Conservation (phyloP, 2,329 filamentous ascomycete genomes). For the Cladosporium sp. region DNA sequence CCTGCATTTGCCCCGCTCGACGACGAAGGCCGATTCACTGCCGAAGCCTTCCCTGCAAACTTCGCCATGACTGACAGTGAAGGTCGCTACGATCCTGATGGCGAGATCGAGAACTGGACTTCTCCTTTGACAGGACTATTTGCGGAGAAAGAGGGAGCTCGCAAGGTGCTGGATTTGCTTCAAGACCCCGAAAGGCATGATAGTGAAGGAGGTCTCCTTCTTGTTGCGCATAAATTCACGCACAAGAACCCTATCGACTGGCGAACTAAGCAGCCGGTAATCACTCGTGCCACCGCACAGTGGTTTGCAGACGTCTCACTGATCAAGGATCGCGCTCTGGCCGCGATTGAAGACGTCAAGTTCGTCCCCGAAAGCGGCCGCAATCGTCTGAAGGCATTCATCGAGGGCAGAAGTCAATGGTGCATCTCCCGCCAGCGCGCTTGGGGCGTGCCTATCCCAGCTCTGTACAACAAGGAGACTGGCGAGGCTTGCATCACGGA, state of each 20-base stretch:
- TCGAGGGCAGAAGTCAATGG: slow-evolving; percentile 88
- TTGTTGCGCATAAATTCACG: slow-evolving; percentile 64
- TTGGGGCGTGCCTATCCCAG: slow-evolving; percentile 96
- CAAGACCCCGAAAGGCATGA: slow-evolving; percentile 31
- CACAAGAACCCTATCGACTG: slow-evolving; percentile 99
- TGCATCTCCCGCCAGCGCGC: slow-evolving; percentile 94
- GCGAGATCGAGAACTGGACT: slow-evolving; percentile 34
- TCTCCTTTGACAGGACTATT: slow-evolving; percentile 63
- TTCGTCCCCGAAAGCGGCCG: slow-evolving; percentile 76
- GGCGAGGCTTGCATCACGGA: slow-evolving; percentile 68
- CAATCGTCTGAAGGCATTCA: slow-evolving; percentile 74
- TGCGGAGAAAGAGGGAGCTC: slow-evolving; percentile 66
- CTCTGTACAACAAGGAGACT: slow-evolving; percentile 65
- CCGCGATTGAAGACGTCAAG: slow-evolving; percentile 63
- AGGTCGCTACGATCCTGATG: neutral
- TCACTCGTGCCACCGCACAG: slow-evolving; percentile 87
- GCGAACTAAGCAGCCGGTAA: slow-evolving; percentile 88
- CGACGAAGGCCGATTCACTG: slow-evolving; percentile 73
- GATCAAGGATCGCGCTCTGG: slow-evolving; percentile 70
- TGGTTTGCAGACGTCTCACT: slow-evolving; percentile 92
- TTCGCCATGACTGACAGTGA: neutral
- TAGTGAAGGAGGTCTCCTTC: slow-evolving; percentile 43
- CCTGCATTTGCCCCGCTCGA: slow-evolving; percentile 75
- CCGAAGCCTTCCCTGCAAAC: slow-evolving; percentile 68
- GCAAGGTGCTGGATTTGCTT: slow-evolving; percentile 66